phyloP scores from a whole-genome alignment of 83 land plant species.

The Picea mariana region DNA sequence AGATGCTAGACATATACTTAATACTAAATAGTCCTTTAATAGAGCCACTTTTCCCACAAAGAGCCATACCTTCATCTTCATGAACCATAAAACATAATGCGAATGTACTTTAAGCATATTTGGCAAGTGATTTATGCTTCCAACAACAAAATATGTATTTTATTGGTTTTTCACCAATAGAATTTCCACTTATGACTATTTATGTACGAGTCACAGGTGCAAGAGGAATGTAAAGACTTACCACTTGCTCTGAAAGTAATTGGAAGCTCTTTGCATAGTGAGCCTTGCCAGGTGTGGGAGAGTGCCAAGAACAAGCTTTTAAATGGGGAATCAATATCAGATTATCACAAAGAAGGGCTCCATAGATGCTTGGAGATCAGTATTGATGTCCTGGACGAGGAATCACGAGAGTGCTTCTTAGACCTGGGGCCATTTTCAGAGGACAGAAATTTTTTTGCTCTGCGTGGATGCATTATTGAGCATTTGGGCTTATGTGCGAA shows the following conservation, averaged over 20 bases:
- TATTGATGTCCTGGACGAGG: slow-evolving; percentile 26
- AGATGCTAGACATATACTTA: too few relatives aligned
- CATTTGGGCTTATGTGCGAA: slow-evolving; percentile 56
- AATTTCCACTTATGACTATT: neutral
- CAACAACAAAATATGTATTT: neutral
- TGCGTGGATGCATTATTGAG: slow-evolving; percentile 48
- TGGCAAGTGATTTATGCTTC: too few relatives aligned
- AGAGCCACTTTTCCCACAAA: too few relatives aligned
- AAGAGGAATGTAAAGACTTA: neutral
- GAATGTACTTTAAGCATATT: too few relatives aligned
- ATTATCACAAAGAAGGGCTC: slow-evolving; percentile 2
- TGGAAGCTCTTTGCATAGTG: slow-evolving; percentile 8
- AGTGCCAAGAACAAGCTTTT: slow-evolving; percentile 10
- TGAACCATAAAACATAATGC: too few relatives aligned
- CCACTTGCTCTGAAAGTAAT: slow-evolving; percentile 11
- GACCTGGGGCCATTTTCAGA: slow-evolving; percentile 60
- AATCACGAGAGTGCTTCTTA: slow-evolving; percentile 48
- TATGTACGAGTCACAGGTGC: neutral
- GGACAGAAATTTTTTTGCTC: too few relatives aligned
- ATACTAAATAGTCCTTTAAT: too few relatives aligned
- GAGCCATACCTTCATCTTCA: too few relatives aligned
- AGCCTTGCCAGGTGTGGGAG: neutral
- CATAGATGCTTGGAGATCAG: slow-evolving; percentile 46
- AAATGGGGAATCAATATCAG: neutral
- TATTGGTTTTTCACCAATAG: neutral